These are phyloP conservation scores for Stipa capillata DNA, from an alignment of 176 grass and related monocot genomes.

Conservation along the genomic window DNA sequence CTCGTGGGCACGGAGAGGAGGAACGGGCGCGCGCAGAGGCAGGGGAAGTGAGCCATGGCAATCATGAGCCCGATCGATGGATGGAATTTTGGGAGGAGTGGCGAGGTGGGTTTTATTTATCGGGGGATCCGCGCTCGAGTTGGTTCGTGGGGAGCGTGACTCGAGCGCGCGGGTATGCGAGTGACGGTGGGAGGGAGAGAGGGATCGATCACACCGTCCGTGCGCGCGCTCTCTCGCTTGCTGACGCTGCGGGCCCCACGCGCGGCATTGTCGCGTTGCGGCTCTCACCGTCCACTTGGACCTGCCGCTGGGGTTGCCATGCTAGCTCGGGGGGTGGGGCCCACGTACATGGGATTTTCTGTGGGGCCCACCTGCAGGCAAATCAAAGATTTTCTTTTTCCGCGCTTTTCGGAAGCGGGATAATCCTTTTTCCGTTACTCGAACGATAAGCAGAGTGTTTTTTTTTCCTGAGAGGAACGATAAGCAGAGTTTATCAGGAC, in stretches of 20 bases:
- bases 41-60: conserved; percentile 6
- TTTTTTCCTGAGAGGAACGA: too few relatives aligned
- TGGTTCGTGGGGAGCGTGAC: background rate
- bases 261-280: background rate
- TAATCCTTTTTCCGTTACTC: too few relatives aligned
- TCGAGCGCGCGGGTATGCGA: background rate
- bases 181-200: background rate
- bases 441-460: too few relatives aligned
- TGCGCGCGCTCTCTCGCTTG: background rate
- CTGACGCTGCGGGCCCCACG: background rate
- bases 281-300: background rate
- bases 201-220: background rate
- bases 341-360: background rate
- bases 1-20: conserved; percentile 6
- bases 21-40: conserved; percentile 29
- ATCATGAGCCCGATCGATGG: background rate
- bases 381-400: too few relatives aligned
- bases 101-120: conserved; percentile 3
- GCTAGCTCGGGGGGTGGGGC: background rate
- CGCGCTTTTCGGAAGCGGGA: too few relatives aligned
- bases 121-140: background rate
- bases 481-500: too few relatives aligned
- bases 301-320: background rate
- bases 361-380: background rate
- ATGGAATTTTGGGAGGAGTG: background rate